These are phyloP conservation scores for Trichoderma semiorbis DNA, from an alignment of 2,329 filamentous ascomycete genomes.

Conservation along the genomic window DNA sequence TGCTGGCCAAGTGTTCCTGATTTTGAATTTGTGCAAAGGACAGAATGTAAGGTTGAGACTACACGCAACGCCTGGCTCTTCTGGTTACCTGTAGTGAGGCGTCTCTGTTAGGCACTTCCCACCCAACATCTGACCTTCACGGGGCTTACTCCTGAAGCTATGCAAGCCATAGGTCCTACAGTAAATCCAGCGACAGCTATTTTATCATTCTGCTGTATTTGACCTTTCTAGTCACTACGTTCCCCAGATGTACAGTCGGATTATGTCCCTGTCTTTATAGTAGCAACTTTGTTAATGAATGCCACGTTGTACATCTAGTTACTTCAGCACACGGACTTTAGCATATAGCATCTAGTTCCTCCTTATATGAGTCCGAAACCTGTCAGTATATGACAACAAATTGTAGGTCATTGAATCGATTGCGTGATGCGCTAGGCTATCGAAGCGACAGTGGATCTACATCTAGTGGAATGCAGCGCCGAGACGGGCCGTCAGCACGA, in stretches of 20 bases:
- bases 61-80: too few species aligned
- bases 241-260: neutral
- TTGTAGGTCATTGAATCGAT: neutral
- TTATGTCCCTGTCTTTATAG: too few species aligned
- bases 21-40: too few species aligned
- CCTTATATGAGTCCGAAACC: neutral
- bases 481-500: neutral
- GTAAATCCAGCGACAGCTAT: too few species aligned
- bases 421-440: conserved; percentile 9
- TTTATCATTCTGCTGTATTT: neutral
- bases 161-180: too few species aligned
- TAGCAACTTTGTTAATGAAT: neutral
- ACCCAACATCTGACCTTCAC: too few species aligned
- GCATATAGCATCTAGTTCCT: neutral
- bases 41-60: too few species aligned
- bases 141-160: too few species aligned
- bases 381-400: neutral
- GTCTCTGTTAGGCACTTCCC: too few species aligned
- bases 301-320: neutral
- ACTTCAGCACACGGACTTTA: neutral
- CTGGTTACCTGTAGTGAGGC: too few species aligned
- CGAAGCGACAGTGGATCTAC: neutral
- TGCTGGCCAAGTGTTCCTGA: too few species aligned
- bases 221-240: neutral
- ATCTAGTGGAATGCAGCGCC: neutral